Conservation (phyloP, 192 early-diverging fungal species). For the Coemansia pectinata region DNA sequence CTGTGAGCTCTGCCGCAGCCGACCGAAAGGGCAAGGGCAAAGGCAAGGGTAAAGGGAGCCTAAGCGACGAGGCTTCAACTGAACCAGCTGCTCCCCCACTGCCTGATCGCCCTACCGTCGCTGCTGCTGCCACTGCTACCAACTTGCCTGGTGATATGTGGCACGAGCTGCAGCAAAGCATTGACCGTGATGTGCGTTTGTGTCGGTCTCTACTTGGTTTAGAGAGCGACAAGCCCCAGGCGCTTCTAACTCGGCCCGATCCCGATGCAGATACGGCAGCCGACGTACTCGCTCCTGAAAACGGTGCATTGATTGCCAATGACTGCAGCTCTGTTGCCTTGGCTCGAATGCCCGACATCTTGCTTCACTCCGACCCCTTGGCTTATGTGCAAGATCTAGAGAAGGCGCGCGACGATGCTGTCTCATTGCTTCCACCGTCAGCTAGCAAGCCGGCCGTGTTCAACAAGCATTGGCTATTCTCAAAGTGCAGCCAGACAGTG, state of each 20-base stretch:
- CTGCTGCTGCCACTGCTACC: background rate
- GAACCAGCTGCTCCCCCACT: background rate
- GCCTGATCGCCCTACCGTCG: background rate
- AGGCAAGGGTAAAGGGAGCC: slow-evolving; percentile 30
- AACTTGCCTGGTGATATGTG: background rate
- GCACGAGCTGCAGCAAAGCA: slow-evolving; percentile 26
- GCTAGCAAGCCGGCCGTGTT: background rate
- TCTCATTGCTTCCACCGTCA: background rate
- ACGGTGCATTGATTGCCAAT: background rate
- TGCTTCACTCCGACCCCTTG: slow-evolving; percentile 29
- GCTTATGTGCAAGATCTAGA: slow-evolving; percentile 29
- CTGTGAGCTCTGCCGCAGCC: background rate
- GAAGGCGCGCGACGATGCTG: background rate
- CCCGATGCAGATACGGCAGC: background rate
- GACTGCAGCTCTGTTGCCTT: background rate
- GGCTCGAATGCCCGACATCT: slow-evolving; percentile 34
- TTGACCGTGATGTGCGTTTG: slow-evolving; percentile 25
- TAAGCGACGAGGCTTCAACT: background rate
- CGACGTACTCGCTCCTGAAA: background rate
- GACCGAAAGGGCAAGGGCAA: slow-evolving; percentile 19
- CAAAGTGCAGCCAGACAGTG: slow-evolving; percentile 17
- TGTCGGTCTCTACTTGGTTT: slow-evolving; percentile 21
- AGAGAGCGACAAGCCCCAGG: background rate
- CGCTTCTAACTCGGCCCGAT: background rate
- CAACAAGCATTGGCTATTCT: slow-evolving; percentile 32